Evolutionary conservation across 2,329 filamentous ascomycete species (phyloP).

Genomic region (Cordyceps javanica): DNA sequence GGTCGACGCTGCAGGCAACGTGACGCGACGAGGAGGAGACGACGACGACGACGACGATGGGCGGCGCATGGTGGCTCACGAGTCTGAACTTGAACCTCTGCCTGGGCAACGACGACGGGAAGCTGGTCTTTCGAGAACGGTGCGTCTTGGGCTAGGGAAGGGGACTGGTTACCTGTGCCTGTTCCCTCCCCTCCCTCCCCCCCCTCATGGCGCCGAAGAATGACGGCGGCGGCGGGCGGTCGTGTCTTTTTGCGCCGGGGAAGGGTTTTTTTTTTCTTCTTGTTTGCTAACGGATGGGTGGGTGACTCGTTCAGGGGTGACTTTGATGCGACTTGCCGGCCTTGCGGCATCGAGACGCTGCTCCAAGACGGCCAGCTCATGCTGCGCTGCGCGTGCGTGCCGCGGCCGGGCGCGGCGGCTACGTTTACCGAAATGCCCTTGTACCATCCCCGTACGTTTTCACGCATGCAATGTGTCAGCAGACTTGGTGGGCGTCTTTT

Average conservation of each 20-base stretch:
- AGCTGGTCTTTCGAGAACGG: constrained; percentile 16
- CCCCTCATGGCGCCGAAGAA: too few relatives aligned
- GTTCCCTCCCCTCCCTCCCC: too few relatives aligned
- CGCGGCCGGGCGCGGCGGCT: background rate
- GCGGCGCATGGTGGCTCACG: constrained; percentile 19
- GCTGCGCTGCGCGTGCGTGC: constrained; percentile 16
- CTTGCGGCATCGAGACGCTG: constrained; percentile 16
- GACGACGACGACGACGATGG: too few relatives aligned
- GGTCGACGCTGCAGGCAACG: constrained; percentile 17
- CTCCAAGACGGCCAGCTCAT: background rate
- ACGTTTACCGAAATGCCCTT: constrained; percentile 16
- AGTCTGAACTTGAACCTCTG: constrained; percentile 22
- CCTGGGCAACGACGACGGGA: constrained; percentile 17
- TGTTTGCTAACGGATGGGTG: background rate
- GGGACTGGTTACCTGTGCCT: too few relatives aligned
- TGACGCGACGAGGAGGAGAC: constrained; percentile 17
- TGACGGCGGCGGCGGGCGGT: too few relatives aligned
- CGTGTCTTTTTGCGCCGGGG: too few relatives aligned
- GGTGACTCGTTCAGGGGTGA: constrained; percentile 13
- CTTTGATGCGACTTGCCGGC: constrained; percentile 20
- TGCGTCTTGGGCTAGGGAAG: too few relatives aligned
- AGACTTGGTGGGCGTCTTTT: too few relatives aligned
- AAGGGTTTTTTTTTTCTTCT: too few relatives aligned
- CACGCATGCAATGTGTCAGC: background rate
- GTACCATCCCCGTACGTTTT: constrained; percentile 13